Evolutionary conservation across 73 alveolate species (phyloP).

Genomic region (Symbiodinium natans): DNA sequence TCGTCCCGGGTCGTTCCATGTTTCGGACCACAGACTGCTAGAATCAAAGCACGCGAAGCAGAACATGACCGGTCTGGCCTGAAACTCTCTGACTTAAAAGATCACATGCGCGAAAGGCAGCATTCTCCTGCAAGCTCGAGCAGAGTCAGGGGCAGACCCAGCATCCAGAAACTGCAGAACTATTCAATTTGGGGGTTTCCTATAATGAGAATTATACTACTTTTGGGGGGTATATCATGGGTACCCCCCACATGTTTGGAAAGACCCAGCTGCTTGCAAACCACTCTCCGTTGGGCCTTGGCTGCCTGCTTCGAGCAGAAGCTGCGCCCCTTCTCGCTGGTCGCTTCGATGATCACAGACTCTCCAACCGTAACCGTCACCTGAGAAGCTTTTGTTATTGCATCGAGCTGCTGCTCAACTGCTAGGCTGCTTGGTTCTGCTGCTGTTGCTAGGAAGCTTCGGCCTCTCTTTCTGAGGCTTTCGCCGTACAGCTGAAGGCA

Average conservation of each 20-base stretch:
- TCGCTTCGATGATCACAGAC: not conserved
- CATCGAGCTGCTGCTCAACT: not conserved
- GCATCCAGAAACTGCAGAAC: not conserved
- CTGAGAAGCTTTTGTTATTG: not conserved
- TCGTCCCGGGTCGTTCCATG: too few relatives aligned
- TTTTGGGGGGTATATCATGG: too few relatives aligned
- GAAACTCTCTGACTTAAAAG: not conserved
- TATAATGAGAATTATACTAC: too few relatives aligned
- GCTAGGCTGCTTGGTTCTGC: too few relatives aligned
- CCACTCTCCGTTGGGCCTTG: not conserved
- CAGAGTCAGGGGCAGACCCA: not conserved
- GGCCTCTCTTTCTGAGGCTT: too few relatives aligned
- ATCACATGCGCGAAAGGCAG: conserved; percentile 49
- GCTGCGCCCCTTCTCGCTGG: conserved; percentile 1
- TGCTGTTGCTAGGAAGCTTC: too few relatives aligned
- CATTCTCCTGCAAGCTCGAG: conserved; percentile 1
- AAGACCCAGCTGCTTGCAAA: too few relatives aligned
- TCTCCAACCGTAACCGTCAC: conserved; percentile 39
- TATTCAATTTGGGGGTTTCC: too few relatives aligned
- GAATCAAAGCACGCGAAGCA: too few relatives aligned
- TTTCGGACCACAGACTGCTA: too few relatives aligned
- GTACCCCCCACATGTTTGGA: too few relatives aligned
- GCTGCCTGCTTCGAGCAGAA: conserved; percentile 58
- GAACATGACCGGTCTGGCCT: not conserved
- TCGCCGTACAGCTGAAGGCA: not conserved